Conservation (phyloP, 164 flowering plant genomes). For the Annona squamosa region DNA sequence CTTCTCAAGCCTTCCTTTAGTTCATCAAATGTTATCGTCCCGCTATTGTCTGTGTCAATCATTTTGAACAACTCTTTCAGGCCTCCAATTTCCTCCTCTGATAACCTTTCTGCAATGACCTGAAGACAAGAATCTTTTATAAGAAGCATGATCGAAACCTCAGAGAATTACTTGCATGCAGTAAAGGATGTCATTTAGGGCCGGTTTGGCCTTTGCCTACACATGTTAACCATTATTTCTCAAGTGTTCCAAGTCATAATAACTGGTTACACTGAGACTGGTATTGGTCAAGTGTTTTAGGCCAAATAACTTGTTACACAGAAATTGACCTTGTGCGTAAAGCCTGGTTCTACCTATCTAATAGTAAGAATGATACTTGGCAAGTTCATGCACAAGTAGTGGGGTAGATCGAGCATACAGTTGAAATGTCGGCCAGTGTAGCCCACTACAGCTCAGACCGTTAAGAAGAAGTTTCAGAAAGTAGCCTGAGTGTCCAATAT, state of each 20-base stretch:
- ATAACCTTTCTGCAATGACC: slow-evolving; percentile 89
- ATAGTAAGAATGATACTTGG: no score
- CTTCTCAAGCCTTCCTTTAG: slow-evolving; percentile 64
- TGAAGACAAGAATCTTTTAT: slow-evolving; percentile 16
- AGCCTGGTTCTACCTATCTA: no score
- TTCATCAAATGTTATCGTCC: slow-evolving; percentile 82
- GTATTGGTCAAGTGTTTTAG: no score
- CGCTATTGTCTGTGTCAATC: slow-evolving; percentile 85
- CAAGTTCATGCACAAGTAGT: no score
- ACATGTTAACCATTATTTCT: background rate
- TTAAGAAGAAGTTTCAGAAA: background rate
- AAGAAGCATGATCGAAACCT: background rate
- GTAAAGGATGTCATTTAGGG: background rate
- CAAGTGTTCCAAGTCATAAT: background rate
- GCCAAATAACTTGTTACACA: no score
- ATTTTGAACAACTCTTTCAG: slow-evolving; percentile 80
- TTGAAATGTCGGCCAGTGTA: background rate
- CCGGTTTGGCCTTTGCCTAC: background rate
- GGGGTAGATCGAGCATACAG: no score
- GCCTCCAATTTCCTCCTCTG: slow-evolving; percentile 95
- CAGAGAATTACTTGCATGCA: background rate
- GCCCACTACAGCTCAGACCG: background rate
- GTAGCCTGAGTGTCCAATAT: background rate
- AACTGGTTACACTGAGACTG: background rate
- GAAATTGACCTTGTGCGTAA: no score